phyloP scores from a whole-genome alignment of 768 basidiomycete species.

The Lactifluus piperatus region DNA sequence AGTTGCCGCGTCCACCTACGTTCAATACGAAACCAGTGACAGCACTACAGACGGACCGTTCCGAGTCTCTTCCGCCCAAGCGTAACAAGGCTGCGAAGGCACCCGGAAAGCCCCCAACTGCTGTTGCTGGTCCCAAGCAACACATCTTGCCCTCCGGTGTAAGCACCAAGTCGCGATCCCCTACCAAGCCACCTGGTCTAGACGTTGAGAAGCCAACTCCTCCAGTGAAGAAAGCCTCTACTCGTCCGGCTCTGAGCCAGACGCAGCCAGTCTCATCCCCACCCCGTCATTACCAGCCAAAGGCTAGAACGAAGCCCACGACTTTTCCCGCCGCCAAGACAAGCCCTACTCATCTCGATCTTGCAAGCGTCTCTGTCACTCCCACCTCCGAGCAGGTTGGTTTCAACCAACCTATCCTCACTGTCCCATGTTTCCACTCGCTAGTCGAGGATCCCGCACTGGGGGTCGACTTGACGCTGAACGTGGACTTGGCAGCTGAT shows the following conservation, averaged over 20 bases:
- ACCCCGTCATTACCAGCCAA: neutral
- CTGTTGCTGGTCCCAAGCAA: neutral
- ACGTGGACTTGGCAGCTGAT: neutral
- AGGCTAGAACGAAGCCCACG: neutral
- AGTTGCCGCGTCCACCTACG: conserved; percentile 1
- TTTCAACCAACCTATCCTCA: neutral
- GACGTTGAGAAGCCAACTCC: neutral
- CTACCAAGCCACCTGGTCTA: neutral
- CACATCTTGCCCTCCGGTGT: neutral
- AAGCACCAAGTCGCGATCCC: neutral
- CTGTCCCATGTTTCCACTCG: conserved; percentile 1
- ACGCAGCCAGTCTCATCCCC: neutral
- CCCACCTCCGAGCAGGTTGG: neutral
- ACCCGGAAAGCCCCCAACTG: neutral
- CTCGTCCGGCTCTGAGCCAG: neutral
- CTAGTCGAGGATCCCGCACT: neutral
- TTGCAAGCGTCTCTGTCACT: neutral
- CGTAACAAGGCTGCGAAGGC: neutral
- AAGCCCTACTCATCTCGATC: neutral
- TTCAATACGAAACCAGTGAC: neutral
- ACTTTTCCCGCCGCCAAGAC: neutral
- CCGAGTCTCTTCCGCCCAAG: neutral
- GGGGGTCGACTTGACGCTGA: neutral
- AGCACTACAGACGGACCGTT: neutral
- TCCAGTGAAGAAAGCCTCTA: neutral